Conservation (phyloP, 495 filamentous ascomycete genomes). For the Hyaloscypha variabilis region DNA sequence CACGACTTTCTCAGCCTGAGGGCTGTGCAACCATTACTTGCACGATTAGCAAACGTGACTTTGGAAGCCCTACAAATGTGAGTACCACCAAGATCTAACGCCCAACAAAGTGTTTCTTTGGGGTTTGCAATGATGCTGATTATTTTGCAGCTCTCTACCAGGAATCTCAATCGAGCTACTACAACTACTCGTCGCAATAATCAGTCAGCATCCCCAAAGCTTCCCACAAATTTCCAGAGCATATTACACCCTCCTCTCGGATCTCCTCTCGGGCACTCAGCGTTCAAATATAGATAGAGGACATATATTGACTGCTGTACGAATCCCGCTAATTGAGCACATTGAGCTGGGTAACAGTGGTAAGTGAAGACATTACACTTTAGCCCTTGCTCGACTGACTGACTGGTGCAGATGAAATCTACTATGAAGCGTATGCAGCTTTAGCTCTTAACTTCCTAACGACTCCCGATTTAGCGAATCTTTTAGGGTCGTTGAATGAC, state of each 20-base stretch:
- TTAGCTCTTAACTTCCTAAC: slow-evolving; percentile 32
- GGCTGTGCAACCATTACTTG: slow-evolving; percentile 34
- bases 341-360: slow-evolving; percentile 9
- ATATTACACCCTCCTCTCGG: slow-evolving; percentile 31
- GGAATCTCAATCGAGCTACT: slow-evolving; percentile 17
- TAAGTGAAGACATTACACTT: slow-evolving; percentile 33
- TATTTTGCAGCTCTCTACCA: slow-evolving; percentile 25
- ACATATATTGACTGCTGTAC: slow-evolving; percentile 22
- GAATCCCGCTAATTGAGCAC: slow-evolving; percentile 13
- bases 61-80: slow-evolving; percentile 44
- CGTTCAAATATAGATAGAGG: slow-evolving; percentile 19
- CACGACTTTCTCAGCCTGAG: slow-evolving; percentile 17
- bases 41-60: slow-evolving; percentile 47
- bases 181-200: slow-evolving; percentile 24
- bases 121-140: slow-evolving; percentile 13
- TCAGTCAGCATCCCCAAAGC: slow-evolving; percentile 13
- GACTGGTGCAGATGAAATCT: slow-evolving; percentile 17
- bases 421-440: slow-evolving; percentile 22
- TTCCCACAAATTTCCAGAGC: slow-evolving; percentile 19
- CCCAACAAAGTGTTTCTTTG: slow-evolving; percentile 22
- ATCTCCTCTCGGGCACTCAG: slow-evolving; percentile 9
- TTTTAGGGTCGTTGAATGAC: slow-evolving; percentile 22
- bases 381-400: slow-evolving; percentile 27
- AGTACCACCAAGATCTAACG: slow-evolving; percentile 6
- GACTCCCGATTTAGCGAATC: slow-evolving; percentile 25